These are phyloP conservation scores for Sporothrix euskadiensis DNA, from an alignment of 2,329 filamentous ascomycete genomes.

Conservation along the genomic window DNA sequence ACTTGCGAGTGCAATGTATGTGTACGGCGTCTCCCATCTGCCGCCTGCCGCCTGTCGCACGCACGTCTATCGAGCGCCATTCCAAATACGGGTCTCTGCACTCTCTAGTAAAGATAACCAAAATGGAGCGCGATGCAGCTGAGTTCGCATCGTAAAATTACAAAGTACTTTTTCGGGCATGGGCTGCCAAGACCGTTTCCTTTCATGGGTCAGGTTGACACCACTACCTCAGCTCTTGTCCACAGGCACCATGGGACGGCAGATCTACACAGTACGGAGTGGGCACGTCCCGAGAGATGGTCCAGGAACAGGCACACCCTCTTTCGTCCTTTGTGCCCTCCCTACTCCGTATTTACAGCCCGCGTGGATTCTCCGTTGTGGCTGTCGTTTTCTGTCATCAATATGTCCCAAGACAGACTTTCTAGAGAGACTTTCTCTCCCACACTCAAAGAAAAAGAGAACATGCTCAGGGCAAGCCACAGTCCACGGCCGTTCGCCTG, in stretches of 20 bases:
- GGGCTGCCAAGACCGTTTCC: neutral
- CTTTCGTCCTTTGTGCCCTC: neutral
- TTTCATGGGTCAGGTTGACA: neutral
- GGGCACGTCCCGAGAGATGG: conserved; percentile 2
- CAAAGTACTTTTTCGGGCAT: neutral
- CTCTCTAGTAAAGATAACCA: neutral
- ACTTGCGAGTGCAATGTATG: neutral
- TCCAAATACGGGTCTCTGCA: neutral
- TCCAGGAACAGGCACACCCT: neutral
- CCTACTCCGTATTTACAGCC: neutral
- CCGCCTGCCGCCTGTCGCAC: neutral
- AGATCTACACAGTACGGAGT: conserved; percentile 2
- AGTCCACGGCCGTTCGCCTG: neutral
- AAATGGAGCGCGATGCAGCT: neutral
- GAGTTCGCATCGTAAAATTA: neutral
- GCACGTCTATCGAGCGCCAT: conserved; percentile 13
- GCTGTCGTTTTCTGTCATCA: neutral
- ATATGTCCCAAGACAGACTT: neutral
- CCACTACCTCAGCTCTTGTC: neutral
- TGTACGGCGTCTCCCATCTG: neutral
- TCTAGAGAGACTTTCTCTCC: neutral
- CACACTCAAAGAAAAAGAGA: neutral
- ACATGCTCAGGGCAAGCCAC: conserved; percentile 4
- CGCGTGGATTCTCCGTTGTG: neutral
- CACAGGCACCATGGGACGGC: neutral